phyloP scores from a whole-genome alignment of 2,329 filamentous ascomycete genomes.

The Dactylonectria estremocensis region DNA sequence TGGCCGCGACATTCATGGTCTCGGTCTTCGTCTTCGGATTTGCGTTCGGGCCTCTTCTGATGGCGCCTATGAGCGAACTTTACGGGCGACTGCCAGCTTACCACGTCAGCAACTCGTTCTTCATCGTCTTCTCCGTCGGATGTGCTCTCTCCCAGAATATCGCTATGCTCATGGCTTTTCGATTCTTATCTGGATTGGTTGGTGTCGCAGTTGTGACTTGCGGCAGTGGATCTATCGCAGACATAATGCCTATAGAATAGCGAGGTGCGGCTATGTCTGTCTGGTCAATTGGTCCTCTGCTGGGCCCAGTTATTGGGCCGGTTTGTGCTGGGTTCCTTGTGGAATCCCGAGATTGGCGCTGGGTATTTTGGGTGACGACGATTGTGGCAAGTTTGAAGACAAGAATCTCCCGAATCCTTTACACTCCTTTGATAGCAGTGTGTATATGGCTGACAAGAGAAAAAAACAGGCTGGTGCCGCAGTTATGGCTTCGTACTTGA shows the following conservation, averaged over 20 bases:
- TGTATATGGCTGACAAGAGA: not conserved
- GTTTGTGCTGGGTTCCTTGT: conserved; percentile 58
- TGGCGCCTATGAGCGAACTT: conserved; percentile 28
- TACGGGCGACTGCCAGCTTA: conserved; percentile 27
- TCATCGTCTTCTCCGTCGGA: conserved; percentile 24
- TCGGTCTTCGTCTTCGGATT: conserved; percentile 31
- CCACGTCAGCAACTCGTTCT: conserved; percentile 24
- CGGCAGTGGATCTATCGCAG: conserved; percentile 74
- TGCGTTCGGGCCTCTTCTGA: conserved; percentile 27
- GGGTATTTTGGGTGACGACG: conserved; percentile 48
- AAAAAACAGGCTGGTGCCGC: conserved; percentile 17
- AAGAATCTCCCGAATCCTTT: too few relatives aligned
- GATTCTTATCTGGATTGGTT: conserved; percentile 73
- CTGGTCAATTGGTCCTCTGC: conserved; percentile 73
- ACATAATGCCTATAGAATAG: conserved; percentile 70
- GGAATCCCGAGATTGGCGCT: conserved; percentile 61
- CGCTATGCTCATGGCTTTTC: conserved; percentile 61
- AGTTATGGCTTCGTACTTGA: not conserved
- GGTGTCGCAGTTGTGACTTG: conserved; percentile 74
- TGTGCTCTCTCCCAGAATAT: conserved; percentile 20
- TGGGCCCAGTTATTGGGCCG: conserved; percentile 67
- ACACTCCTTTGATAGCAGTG: not conserved
- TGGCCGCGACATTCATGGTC: conserved; percentile 26
- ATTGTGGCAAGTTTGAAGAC: conserved; percentile 27
- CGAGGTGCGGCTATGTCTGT: conserved; percentile 74